Percentiles rank a stretch among this genome's conserved stretches.
Evolutionary conservation across 78 protist genomes (phyloP).

Genomic region (Pigoraptor vietnamica): DNA sequence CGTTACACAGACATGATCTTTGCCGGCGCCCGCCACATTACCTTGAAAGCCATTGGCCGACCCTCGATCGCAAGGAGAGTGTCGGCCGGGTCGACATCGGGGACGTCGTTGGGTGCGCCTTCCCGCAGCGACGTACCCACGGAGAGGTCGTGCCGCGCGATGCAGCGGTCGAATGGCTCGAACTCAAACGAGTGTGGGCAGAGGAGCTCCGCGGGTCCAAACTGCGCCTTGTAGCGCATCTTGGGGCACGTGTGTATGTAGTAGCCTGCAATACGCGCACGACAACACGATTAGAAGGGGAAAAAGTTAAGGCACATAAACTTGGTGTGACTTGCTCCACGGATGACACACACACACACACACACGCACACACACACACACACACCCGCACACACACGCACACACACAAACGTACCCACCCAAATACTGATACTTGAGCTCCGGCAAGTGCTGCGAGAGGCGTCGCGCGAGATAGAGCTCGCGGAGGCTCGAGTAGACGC

Average conservation of each 20-base stretch:
- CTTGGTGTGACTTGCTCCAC: background rate
- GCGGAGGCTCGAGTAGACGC: conserved; percentile 32
- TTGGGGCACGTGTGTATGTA: conserved; percentile 57
- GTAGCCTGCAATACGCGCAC: background rate
- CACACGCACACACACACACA: background rate
- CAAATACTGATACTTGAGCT: conserved; percentile 58
- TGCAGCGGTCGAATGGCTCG: background rate
- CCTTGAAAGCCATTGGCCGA: background rate
- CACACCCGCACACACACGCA: background rate
- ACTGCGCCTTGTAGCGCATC: conserved; percentile 62
- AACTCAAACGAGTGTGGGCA: background rate
- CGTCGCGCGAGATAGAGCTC: conserved; percentile 16
- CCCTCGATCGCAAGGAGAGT: background rate
- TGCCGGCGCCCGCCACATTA: no score
- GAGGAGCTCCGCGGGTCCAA: conserved; percentile 46
- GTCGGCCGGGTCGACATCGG: background rate
- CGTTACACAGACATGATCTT: no score
- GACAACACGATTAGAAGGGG: background rate
- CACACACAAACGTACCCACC: conserved; percentile 23
- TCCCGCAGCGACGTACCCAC: background rate
- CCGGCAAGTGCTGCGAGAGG: background rate
- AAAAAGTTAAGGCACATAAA: background rate
- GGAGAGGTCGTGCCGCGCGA: background rate
- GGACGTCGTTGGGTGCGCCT: background rate
- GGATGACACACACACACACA: background rate